These are phyloP conservation scores for Cladosporium austrohemisphaericum DNA, from an alignment of 2,329 filamentous ascomycete species.

Conservation along the genomic window DNA sequence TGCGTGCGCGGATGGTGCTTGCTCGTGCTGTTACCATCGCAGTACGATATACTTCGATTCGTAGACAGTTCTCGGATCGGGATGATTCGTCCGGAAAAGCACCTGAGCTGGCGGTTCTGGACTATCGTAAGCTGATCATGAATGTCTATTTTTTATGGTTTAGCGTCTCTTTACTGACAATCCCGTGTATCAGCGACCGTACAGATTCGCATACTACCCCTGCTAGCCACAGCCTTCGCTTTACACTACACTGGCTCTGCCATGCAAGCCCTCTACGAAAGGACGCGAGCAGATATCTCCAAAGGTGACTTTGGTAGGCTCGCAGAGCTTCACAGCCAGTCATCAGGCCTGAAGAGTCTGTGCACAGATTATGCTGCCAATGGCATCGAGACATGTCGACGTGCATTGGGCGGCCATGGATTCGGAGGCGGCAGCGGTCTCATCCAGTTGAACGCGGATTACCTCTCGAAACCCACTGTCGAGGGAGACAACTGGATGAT, in stretches of 20 bases:
- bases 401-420: conserved; percentile 53
- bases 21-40: conserved; percentile 53
- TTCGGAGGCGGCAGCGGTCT: conserved; percentile 52
- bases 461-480: conserved; percentile 52
- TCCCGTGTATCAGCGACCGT: conserved; percentile 39
- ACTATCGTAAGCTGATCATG: conserved; percentile 43
- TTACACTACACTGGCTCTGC: conserved; percentile 47
- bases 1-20: conserved; percentile 51
- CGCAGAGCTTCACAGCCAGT: conserved; percentile 52
- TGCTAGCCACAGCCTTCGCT: conserved; percentile 52
- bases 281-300: conserved; percentile 46
- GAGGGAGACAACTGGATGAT: conserved; percentile 59
- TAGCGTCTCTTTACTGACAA: too few species aligned
- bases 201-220: conserved; percentile 51
- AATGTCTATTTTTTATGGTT: too few species aligned
- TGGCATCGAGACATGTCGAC: conserved; percentile 52
- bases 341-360: conserved; percentile 51
- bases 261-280: conserved; percentile 49
- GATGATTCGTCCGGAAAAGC: conserved; percentile 37
- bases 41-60: conserved; percentile 48
- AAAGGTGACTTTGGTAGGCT: conserved; percentile 48
- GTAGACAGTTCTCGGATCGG: conserved; percentile 49
- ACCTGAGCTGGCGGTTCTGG: conserved; percentile 47
- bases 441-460: conserved; percentile 50
- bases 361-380: conserved; percentile 53